Evolutionary conservation across 805 yeast species (phyloP), one percentile per base, ranked within the genome.

Genomic region (Candida insectorum): DNA sequence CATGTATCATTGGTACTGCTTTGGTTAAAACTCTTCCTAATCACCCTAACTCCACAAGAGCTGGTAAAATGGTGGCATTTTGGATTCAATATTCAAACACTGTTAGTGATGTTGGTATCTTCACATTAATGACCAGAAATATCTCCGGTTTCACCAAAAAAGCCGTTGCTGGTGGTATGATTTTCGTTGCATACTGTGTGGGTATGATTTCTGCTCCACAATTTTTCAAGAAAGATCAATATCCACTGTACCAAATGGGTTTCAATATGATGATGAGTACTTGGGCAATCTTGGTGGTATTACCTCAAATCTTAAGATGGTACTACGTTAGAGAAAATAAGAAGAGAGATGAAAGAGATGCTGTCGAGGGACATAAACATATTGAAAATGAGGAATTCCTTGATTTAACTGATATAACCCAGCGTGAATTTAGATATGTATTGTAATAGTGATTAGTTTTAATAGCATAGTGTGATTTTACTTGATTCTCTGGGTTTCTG

Each of bases 191-290:
- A 7, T 30, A 30, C 26, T 30, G 33, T 22, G 33, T 30, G 9
- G 33, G 33, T 6, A 30, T 30, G 33, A 30, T 30, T n/a, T 20
- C 33, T 7, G 33, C 33, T 10, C 33, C 33, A 12, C 33, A 30
- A 22, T 30, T 30, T 19, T 30, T 30, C 26, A 30, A 30, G 19
- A 13, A 26, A 6, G 19, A 20, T 5, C 23, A 30, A 16, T 26
- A 22, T 13, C 31, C 31, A 28, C 16, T 11, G 5, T 28, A 28
- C 19, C 8, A 16, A 15, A 13, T 13, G 8, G 33, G 33, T 6
- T 30, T 30, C 14, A 22, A 16, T 13, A 30, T 30, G 33, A 30
- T 30, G 33, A 21, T 30, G 14, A 15, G n/a, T 13, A 13, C 21
- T 16, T 30, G 33, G 33, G 33, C 18, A 6, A 30, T 30, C 26